A percentile compares a stretch with the other conserved stretches of the same genome.
phyloP scores from a whole-genome alignment of 176 grass and related monocot genomes.

The Sorghum bicolor region Sorghum_bicolor_NCBIv3 NC_012874.2:3114501-3115000 shows the following conservation, averaged over 20 bases:
- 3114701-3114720: constrained; percentile 80
- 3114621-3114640: constrained; percentile 21
- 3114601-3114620: constrained; percentile 33
- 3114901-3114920: constrained; percentile 57
- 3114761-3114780: constrained; percentile 67
- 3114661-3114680: constrained; percentile 87
- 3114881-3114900: constrained; percentile 65
- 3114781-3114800: constrained; percentile 45
- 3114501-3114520: constrained; percentile 62
- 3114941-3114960: constrained; percentile 89
- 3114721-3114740: constrained; percentile 74
- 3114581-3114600: constrained; percentile 82
- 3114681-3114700: constrained; percentile 69
- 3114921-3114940: constrained; percentile 68
- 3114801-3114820: constrained; percentile 3
- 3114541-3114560: constrained; percentile 85
- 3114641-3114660: constrained; percentile 47
- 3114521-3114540: constrained; percentile 72
- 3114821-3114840: constrained; percentile 4
- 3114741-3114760: constrained; percentile 73
- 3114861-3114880: constrained; percentile 70
- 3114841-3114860: constrained; percentile 28
- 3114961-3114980: constrained; percentile 74
- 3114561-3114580: constrained; percentile 88
- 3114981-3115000: constrained; percentile 45